Percentiles rank a stretch among this genome's conserved stretches.
Conservation (phyloP, 2,329 filamentous ascomycete genomes). For the Teratosphaeria pseudoeucalypti region DNA sequence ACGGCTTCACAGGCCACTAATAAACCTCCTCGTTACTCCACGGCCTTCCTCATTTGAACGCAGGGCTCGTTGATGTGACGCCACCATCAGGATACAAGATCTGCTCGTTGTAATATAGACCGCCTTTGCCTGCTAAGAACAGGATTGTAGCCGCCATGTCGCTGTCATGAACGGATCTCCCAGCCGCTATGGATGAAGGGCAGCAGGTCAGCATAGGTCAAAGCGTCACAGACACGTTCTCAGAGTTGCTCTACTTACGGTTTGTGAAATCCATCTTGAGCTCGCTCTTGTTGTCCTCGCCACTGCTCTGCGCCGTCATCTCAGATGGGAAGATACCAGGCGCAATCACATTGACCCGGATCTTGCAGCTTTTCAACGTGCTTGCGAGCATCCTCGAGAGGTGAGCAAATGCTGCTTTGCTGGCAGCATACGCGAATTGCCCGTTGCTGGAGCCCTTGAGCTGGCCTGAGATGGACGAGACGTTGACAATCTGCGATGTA, state of each 20-base stretch:
- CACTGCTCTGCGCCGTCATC: constrained; percentile 40
- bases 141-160: constrained; percentile 44
- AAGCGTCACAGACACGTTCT: neutral
- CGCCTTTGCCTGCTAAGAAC: constrained; percentile 41
- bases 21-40: neutral
- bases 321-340: constrained; percentile 33
- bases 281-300: constrained; percentile 37
- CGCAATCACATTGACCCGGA: constrained; percentile 24
- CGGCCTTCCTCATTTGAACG: neutral
- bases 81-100: constrained; percentile 42
- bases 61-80: neutral
- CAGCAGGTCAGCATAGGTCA: neutral
- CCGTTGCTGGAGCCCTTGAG: constrained; percentile 42
- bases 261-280: constrained; percentile 34
- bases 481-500: constrained; percentile 43
- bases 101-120: constrained; percentile 44
- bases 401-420: constrained; percentile 41
- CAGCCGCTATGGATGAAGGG: constrained; percentile 26
- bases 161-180: constrained; percentile 33
- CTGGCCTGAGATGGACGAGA: constrained; percentile 41
- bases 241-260: neutral
- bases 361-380: constrained; percentile 26
- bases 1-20: neutral
- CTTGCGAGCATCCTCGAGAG: constrained; percentile 37
- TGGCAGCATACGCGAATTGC: constrained; percentile 43